Evolutionary conservation across 106 monocot genomes (phyloP), one percentile per base, ranked within the genome.

Genomic region (Posidonia australis): DNA sequence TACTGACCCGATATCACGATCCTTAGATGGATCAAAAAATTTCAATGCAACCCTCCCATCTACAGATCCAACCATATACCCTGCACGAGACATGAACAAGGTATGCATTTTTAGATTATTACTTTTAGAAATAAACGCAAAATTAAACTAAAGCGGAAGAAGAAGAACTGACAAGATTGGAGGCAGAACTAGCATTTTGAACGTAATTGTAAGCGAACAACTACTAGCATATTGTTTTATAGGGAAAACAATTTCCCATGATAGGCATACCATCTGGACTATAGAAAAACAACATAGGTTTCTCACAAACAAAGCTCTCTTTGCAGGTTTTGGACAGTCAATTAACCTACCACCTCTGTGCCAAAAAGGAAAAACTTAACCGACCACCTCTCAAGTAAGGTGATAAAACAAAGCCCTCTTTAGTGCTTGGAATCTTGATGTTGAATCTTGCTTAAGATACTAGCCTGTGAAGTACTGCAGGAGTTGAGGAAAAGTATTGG

Each of bases 11-110:
- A 24, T 55, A 23, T 21, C 54, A 55, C 22, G 11, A n/a, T 9
- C 24, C 7, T 25, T 55, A 55, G 54, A 55, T 55, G 20, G 7
- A 55, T 55, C 54, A 55, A 55, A 55, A 25, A 9, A 55, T 14
- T 55, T 25, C 54, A 55, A 25, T 55, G 54, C 54, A 55, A 60
- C 59, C 28, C 27, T 27, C 28, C 59, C 59, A 60, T 60, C 59
- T n/a, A 60, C n/a, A 10, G 28, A 60, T 31, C 59, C 59, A 31
- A 60, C 16, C 13, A 22, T 2, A 60, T 60, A 60, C 14, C 59
- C 59, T 60, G 59, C 0, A 5, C 2, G 12, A 60, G 30, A 32
- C 12, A 60, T 26, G 5, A 52, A 12, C 18, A 52, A 45, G 13
- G 13, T 45, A 45, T 7, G 44, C 7, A 45, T 7, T 45, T 13